A percentile compares a stretch with the other conserved stretches of the same genome.
Evolutionary conservation across 306 rosid species (phyloP).

Genomic region (Cucurbita argyrosperma): DNA sequence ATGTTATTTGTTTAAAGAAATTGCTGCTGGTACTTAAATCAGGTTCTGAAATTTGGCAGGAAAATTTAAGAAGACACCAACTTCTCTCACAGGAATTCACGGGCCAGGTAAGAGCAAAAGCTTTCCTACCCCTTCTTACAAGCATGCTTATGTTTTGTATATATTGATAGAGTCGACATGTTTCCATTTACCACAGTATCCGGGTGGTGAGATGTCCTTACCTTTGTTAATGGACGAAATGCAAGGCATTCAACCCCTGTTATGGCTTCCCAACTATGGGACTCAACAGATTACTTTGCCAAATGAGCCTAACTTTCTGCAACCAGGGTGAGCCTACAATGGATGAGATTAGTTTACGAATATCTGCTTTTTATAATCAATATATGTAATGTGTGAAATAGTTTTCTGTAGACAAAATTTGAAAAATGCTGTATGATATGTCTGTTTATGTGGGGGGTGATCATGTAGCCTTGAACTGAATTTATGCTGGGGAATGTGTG

Average conservation of each 20-base stretch:
- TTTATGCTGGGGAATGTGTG: neutral
- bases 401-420: neutral
- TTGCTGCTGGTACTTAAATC: neutral
- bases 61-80: conserved; percentile 62
- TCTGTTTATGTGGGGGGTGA: neutral
- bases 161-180: neutral
- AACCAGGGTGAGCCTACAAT: conserved; percentile 5
- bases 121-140: neutral
- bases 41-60: conserved; percentile 24
- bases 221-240: conserved; percentile 53
- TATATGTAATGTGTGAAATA: neutral
- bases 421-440: neutral
- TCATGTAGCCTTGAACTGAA: conserved; percentile 3
- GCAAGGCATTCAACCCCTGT: conserved; percentile 48
- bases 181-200: conserved; percentile 40
- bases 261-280: conserved; percentile 46
- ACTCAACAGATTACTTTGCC: conserved; percentile 37
- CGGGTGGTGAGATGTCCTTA: conserved; percentile 48
- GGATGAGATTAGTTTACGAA: neutral
- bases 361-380: neutral
- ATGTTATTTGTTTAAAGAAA: neutral
- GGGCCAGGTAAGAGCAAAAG: conserved; percentile 43
- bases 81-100: conserved; percentile 49
- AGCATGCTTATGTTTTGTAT: neutral
- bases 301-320: conserved; percentile 43